Conservation (phyloP, 305 asterid genomes). For the Ajuga reptans region DNA sequence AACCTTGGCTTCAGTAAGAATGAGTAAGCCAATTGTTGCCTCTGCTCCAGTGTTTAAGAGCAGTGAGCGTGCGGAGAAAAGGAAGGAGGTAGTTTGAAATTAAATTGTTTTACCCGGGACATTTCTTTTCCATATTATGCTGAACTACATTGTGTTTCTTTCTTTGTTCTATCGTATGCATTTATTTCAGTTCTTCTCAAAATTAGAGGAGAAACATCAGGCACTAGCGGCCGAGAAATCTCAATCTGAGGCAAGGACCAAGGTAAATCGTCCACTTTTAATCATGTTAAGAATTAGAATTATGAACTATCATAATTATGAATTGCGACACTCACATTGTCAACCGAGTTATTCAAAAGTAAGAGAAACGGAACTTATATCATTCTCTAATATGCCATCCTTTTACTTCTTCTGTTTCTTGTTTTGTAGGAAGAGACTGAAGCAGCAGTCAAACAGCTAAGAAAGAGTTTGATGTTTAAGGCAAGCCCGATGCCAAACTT, state of each 20-base stretch:
- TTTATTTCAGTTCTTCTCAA: conserved; percentile 46
- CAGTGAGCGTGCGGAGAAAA: conserved; percentile 60
- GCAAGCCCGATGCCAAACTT: conserved; percentile 77
- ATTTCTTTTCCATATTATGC: conserved; percentile 8
- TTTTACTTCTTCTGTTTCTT: not conserved
- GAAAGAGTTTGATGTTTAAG: conserved; percentile 52
- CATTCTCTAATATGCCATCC: not conserved
- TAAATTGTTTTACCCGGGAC: not conserved
- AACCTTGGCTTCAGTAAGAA: conserved; percentile 33
- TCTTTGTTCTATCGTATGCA: not conserved
- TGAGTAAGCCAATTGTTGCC: conserved; percentile 40
- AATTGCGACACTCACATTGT: not conserved
- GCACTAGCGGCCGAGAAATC: conserved; percentile 53
- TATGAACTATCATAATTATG: not conserved
- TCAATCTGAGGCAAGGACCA: conserved; percentile 54
- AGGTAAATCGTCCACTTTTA: conserved; percentile 34
- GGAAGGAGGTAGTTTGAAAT: conserved; percentile 51
- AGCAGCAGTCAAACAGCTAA: conserved; percentile 54
- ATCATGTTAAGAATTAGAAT: too few relatives aligned
- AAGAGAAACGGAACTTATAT: not conserved
- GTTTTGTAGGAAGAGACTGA: conserved; percentile 48
- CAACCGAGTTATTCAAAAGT: not conserved
- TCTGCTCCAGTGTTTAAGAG: conserved; percentile 57
- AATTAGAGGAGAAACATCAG: conserved; percentile 68
- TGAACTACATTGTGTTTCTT: not conserved